Evolutionary conservation across 2,329 filamentous ascomycete species (phyloP), one percentile per base, ranked within the genome.

Genomic region (Meredithiella fracta): DNA sequence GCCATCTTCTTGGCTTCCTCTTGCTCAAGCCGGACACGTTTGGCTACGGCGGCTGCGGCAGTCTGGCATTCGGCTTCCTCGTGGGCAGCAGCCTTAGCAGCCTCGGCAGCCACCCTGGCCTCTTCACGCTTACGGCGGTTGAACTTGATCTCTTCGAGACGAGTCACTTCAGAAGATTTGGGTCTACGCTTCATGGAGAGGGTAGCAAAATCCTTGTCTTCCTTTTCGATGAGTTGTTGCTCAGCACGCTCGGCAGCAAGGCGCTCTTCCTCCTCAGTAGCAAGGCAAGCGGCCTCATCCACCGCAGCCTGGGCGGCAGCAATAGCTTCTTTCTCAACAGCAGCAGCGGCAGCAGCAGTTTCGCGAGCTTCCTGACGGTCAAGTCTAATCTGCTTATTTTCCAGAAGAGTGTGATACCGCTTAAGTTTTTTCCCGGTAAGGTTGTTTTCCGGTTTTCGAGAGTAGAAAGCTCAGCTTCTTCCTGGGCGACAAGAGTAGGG

Each of bases 401-500:
- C 53, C 47, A 34, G 26, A 29, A 59, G 51, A 23, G 51, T 25
- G 20, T 56, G 31, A 17, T 54, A 47, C 6, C 57, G 57, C 9
- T n/a, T 50, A 58, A 38, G 3, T 34, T 23, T 15, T 4, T 31
- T n/a, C 42, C 51, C 20, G 31, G 51, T 23, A 56, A 54, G 7
- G 15, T 44, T 14, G 37, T 20, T 23, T 54, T 62, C 22, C 65
- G 64, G 51, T 65, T 62, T 34, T 68, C 65, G 61, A 67, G 63
- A 15, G 63, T 61, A n/a, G 67, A 68, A 17, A 68, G 68, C 42
- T 68, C 68, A 7, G 61, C 66, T 17, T 64, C 68, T 40, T 65
- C 64, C 14, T 65, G 64, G 47, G 65, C 69, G 2, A 56, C 20
- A 22, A 54, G 11, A n/a, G 38, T 51, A 9, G 57, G 44, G 22